phyloP scores from a whole-genome alignment of 129 eudicot genomes.

The Saussurea involucrata region DNA sequence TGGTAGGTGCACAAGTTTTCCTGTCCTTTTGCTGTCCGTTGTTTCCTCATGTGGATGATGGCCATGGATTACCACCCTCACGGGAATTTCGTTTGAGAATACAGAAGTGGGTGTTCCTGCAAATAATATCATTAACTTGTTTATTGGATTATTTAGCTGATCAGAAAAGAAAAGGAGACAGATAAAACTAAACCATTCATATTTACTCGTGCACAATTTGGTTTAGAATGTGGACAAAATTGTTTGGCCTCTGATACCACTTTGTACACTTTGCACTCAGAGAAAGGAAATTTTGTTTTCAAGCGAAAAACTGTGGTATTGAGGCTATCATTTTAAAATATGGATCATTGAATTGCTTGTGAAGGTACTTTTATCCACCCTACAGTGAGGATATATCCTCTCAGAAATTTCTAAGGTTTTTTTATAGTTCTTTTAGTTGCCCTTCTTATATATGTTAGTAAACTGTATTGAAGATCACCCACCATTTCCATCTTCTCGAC shows the following conservation, averaged over 20 bases:
- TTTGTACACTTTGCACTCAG: not conserved
- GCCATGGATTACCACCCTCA: conserved; percentile 69
- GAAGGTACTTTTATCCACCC: conserved; percentile 8
- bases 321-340: conserved; percentile 2
- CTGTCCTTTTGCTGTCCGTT: conserved; percentile 33
- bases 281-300: not conserved
- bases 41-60: conserved; percentile 56
- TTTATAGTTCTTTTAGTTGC: not conserved
- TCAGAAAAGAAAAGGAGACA: not conserved
- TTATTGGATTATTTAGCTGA: not conserved
- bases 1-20: conserved; percentile 73
- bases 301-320: not conserved
- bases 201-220: not conserved
- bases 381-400: not conserved
- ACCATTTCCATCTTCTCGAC: conserved; percentile 35
- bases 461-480: conserved; percentile 16
- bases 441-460: not conserved
- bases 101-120: conserved; percentile 44
- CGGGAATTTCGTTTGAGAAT: conserved; percentile 23
- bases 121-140: conserved; percentile 13
- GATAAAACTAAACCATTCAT: not conserved
- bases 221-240: not conserved
- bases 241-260: not conserved
- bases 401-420: conserved; percentile 2
- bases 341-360: conserved; percentile 14